Base-by-base conservation (phyloP, 2,329 filamentous ascomycete species). In the Dryadomyces quercivorus region DNA sequence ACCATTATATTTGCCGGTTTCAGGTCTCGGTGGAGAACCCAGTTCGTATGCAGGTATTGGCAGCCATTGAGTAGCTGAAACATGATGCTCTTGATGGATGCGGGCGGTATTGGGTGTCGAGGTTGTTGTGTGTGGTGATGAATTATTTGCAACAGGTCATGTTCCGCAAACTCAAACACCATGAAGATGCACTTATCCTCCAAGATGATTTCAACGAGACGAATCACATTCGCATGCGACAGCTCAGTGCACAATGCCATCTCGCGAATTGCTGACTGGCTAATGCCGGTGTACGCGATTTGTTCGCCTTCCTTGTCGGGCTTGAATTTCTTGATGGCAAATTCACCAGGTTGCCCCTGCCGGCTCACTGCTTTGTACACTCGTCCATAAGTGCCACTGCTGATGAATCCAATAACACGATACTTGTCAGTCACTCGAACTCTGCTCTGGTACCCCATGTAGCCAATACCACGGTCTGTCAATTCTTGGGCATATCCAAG, bases 1-100 rank as follows among this genome's bases (percentile, higher is more conserved):
- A 98, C 92, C 84, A 98, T 95, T 71, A 98, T 98, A 67, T 98
- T 98, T 61, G 93, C 93, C 3, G 93, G 93, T 67, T 98, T 98
- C 52, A 98, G 76, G 69, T 98, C 93, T 48, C 93, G 88, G 68
- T 98, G 93, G 57, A 98, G 78, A 42, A 98, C 89, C 93, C 93
- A 98, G 68, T 95, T 96, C 58, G 84, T 85, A 68, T 98, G 93
- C 1, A 98, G 79, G 65, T 98, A 98, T 61, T 95, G 85, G 57
- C 95, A 84, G 16, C 93, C 93, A 65, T 96, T 95, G 59, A 98
- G 79, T 4, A 98, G 81, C 71, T 98, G 93, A 67, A 92, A 95
- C 74, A 98, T 83, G 67, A 96, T 95, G 59, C 88, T 94, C 65
- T 92, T 92, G 65, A 98, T 85, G 56, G 89, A 95, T 22, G 82